Evolutionary conservation across 306 rosid species (phyloP), one percentile per base, ranked within the genome.

Genomic region (Acacia melanoxylon): DNA sequence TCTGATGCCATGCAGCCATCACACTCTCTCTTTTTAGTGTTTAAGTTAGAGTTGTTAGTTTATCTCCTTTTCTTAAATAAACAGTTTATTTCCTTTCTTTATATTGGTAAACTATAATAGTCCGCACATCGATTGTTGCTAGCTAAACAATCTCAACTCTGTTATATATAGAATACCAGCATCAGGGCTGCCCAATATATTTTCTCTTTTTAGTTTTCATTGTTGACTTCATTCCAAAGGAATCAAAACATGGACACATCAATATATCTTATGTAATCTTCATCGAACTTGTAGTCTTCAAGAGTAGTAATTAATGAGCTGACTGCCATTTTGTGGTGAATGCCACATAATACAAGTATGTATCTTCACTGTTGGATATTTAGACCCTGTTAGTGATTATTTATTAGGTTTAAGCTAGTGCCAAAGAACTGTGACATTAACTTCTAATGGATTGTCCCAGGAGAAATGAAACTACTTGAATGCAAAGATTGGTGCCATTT

Each of bases 381-480:
- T 20, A 33, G 6, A 68, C 20, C 31, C 8, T 41, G 33, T n/a
- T 25, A 10, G 4, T 13, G 15, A 13, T 10, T 61, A 59, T 58
- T 68, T 46, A 5, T 22, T n/a, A 27, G 42, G 45, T 12, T 33
- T 61, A 16, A 4, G 29, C 25, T 68, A 68, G 16, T 54, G 54
- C 75, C 13, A 45, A 74, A 45, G 29, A 65, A 45, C 17, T 69
- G 41, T 14, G 10, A 15, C 33, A 17, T 46, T 41, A 20, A 24
- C 62, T 46, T 65, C 54, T 67, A 42, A 27, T 52, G 71, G 40
- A 8, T 79, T 78, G n/a, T 11, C 80, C 29, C 8, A n/a, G 4
- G 16, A 75, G 19, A 62, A 75, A 29, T 52, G 11, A 67, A 67
- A 56, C 77, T 68, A 76, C 71, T 56, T 40, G 51, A 74, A 74